Conservation (phyloP, 1,284 basidiomycete genomes). For the Cryptococcus sp. region DNA sequence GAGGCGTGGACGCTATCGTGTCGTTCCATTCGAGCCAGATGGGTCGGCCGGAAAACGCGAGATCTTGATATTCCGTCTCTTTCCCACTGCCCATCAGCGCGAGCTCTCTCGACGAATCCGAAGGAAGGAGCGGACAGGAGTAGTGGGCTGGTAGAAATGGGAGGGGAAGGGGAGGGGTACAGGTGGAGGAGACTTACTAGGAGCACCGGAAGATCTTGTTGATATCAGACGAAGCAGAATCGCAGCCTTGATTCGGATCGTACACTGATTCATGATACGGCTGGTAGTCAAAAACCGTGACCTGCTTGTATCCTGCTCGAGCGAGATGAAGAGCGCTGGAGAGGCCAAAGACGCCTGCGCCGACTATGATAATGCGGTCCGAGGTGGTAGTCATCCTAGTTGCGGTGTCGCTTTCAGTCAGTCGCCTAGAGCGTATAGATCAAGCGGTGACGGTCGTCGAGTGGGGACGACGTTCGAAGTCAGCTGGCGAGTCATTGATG, state of each 20-base stretch:
- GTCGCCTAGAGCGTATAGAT: too few relatives aligned
- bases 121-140: too few relatives aligned
- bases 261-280: slow-evolving; percentile 19
- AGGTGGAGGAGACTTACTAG: slow-evolving; percentile 12
- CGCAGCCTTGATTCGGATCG: slow-evolving; percentile 19
- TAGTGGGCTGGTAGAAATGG: too few relatives aligned
- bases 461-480: too few relatives aligned
- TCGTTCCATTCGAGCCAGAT: slow-evolving; percentile 24
- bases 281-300: slow-evolving; percentile 22
- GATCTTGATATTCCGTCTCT: slow-evolving; percentile 21
- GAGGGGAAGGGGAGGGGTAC: too few relatives aligned
- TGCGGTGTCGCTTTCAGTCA: too few relatives aligned
- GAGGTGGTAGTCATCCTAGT: neutral
- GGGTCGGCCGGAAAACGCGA: slow-evolving; percentile 15
- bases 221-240: slow-evolving; percentile 23
- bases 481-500: too few relatives aligned
- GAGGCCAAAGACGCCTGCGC: slow-evolving; percentile 22
- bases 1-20: slow-evolving; percentile 5
- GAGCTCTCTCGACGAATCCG: neutral
- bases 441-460: too few relatives aligned
- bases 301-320: slow-evolving; percentile 20
- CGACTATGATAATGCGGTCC: slow-evolving; percentile 14
- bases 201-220: slow-evolving; percentile 25
- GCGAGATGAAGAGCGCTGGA: slow-evolving; percentile 17
- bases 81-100: slow-evolving; percentile 8